Conservation (phyloP, 2,329 filamentous ascomycete species). For the Talaromyces sp. region DNA sequence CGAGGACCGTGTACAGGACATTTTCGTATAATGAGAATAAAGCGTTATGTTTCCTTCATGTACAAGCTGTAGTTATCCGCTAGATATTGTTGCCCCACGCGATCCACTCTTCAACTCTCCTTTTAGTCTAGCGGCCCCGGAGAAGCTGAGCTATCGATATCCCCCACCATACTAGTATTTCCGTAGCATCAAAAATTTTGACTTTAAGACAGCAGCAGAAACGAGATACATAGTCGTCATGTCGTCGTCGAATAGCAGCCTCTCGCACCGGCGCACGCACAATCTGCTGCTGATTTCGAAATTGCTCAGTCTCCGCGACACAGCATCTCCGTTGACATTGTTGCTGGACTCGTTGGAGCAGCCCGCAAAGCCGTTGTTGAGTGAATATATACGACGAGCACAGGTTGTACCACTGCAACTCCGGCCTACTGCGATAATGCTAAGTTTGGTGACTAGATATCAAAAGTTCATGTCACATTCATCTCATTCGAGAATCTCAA, state of each 20-base stretch:
- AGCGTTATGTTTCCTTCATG: neutral
- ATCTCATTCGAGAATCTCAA: slow-evolving; percentile 73
- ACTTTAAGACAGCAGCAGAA: neutral
- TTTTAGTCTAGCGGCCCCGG: neutral
- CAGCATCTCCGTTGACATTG: slow-evolving; percentile 80
- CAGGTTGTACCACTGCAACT: slow-evolving; percentile 50
- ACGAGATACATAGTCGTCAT: slow-evolving; percentile 23
- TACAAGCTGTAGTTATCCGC: neutral
- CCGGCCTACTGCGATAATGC: neutral
- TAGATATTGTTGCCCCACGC: neutral
- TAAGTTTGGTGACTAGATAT: slow-evolving; percentile 31
- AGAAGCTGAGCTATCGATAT: slow-evolving; percentile 1
- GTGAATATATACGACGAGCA: slow-evolving; percentile 72
- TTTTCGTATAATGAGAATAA: no score
- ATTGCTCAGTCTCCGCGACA: slow-evolving; percentile 72
- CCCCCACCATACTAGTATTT: neutral
- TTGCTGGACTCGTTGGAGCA: slow-evolving; percentile 84
- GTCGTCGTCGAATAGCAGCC: slow-evolving; percentile 35
- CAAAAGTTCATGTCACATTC: slow-evolving; percentile 68
- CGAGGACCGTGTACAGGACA: no score
- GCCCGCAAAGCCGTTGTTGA: slow-evolving; percentile 64
- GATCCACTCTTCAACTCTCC: neutral
- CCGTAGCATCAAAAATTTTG: neutral
- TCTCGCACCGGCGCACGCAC: slow-evolving; percentile 71
- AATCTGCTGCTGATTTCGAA: slow-evolving; percentile 80